Percentiles rank a stretch among this genome's conserved stretches.
Conservation (phyloP, 176 grass and related monocot genomes). For the Rhynchospora pubera region DNA sequence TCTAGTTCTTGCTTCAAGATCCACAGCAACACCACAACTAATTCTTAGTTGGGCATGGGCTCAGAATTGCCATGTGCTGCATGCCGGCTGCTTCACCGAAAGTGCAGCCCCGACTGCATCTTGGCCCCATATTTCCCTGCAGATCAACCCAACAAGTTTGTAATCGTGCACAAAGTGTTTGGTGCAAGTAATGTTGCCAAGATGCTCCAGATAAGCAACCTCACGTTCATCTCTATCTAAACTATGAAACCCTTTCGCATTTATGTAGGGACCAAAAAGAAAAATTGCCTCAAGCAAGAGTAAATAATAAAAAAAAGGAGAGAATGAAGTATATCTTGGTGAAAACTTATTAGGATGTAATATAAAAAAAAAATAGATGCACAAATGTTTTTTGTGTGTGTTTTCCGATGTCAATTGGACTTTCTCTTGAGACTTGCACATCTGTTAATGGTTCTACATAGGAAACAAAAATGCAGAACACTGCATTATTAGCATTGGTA, state of each 20-base stretch:
- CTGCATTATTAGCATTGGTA: background rate
- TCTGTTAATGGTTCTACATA: background rate
- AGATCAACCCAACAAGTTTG: constrained; percentile 33
- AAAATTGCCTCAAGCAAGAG: background rate
- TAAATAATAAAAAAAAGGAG: background rate
- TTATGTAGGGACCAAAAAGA: background rate
- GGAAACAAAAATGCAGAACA: background rate
- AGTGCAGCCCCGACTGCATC: constrained; percentile 27
- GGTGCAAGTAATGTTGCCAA: constrained; percentile 42
- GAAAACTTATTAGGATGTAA: background rate
- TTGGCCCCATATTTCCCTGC: constrained; percentile 35
- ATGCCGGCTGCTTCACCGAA: constrained; percentile 36
- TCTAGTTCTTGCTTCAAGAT: background rate
- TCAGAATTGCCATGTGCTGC: constrained; percentile 32
- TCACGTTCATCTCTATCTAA: background rate
- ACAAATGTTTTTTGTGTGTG: background rate
- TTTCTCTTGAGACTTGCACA: background rate
- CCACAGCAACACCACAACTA: background rate
- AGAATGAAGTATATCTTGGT: background rate
- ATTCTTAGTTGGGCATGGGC: background rate
- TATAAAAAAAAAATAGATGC: background rate
- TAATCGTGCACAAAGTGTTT: constrained; percentile 38
- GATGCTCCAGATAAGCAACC: constrained; percentile 28
- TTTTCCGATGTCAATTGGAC: background rate
- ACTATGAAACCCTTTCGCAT: background rate